phyloP scores from a whole-genome alignment of 2,329 filamentous ascomycete species.

The Magnaporthiopsis incrustans region DNA sequence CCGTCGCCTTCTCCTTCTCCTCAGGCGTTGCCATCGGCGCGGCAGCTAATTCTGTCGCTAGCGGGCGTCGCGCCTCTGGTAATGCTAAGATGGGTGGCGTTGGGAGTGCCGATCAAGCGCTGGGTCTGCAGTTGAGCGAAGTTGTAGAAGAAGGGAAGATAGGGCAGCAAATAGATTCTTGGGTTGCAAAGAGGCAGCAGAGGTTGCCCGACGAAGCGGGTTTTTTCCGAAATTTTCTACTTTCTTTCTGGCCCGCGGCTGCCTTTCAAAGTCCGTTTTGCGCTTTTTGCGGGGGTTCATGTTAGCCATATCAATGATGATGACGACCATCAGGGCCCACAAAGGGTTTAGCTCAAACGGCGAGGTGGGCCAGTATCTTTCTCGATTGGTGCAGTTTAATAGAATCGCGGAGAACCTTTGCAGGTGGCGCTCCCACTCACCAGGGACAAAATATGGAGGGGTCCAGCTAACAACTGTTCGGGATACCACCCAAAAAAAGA shows the following conservation, averaged over 20 bases:
- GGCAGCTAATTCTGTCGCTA: not conserved
- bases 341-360: not conserved
- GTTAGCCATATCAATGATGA: not conserved
- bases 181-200: not conserved
- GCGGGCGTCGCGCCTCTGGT: not conserved
- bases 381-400: not conserved
- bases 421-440: not conserved
- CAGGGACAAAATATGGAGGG: not conserved
- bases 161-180: not conserved
- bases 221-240: not conserved
- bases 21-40: constrained; percentile 11
- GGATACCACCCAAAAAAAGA: not conserved
- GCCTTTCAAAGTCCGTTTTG: not conserved
- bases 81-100: not conserved
- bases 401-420: not conserved
- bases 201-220: not conserved
- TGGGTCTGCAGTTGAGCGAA: not conserved
- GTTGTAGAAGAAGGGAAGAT: not conserved
- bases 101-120: not conserved
- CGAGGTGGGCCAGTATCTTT: not conserved
- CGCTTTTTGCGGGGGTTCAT: not conserved
- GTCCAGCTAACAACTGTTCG: not conserved
- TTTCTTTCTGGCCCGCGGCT: not conserved
- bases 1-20: constrained; percentile 60
- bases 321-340: not conserved